phyloP scores from a whole-genome alignment of 2,329 filamentous ascomycete genomes.

The Beauveria rudraprayagi region DNA sequence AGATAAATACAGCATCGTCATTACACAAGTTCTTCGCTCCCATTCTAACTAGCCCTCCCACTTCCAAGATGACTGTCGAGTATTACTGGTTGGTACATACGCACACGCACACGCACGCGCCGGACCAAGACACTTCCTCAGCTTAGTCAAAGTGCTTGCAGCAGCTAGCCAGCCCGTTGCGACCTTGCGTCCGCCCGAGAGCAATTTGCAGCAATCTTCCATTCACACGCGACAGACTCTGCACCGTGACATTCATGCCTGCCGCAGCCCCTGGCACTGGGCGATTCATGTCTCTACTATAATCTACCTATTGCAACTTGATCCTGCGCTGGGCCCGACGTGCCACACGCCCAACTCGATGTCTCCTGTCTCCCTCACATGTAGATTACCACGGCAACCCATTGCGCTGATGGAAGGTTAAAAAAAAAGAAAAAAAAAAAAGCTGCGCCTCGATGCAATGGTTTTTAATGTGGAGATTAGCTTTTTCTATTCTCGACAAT shows the following conservation, averaged over 20 bases:
- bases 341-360: neutral
- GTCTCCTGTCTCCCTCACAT: neutral
- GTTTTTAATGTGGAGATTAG: neutral
- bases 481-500: neutral
- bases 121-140: neutral
- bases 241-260: neutral
- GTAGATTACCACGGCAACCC: neutral
- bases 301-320: neutral
- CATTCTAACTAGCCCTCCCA: neutral
- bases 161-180: neutral
- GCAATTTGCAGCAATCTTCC: neutral
- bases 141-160: conserved; percentile 3
- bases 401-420: neutral
- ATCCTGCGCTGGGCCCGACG: neutral
- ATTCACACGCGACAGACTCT: neutral
- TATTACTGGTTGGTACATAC: neutral
- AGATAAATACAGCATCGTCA: neutral
- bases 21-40: too few species aligned
- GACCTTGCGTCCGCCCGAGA: neutral
- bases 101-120: neutral
- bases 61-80: neutral
- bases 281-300: neutral
- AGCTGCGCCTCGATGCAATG: neutral
- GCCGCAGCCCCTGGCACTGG: neutral
- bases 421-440: neutral